Evolutionary conservation across 2,329 filamentous ascomycete genomes (phyloP).

Genomic region (Aspergillus sp.): DNA sequence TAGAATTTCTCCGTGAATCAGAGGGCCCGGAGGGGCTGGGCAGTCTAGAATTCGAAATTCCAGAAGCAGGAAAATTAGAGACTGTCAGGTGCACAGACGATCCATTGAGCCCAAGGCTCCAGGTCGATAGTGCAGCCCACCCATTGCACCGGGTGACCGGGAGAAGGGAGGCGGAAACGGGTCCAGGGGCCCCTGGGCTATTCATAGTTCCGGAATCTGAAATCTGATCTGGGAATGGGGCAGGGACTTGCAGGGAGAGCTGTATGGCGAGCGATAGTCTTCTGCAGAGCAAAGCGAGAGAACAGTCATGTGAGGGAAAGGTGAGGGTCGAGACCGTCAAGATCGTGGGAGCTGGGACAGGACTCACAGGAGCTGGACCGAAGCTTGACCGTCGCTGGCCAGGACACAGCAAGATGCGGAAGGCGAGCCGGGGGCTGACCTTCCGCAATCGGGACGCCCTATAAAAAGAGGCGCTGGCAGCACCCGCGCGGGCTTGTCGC

Average conservation of each 20-base stretch:
- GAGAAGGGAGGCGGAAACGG: not conserved
- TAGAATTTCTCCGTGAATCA: conserved; percentile 24
- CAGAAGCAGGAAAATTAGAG: conserved; percentile 3
- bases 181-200: not conserved
- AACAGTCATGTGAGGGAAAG: conserved; percentile 1
- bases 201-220: not conserved
- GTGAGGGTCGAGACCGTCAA: not conserved
- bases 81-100: conserved; percentile 15
- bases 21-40: conserved; percentile 10
- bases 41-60: conserved; percentile 1
- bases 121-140: not conserved
- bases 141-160: not conserved
- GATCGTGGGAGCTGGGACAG: too few species aligned
- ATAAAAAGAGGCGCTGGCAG: not conserved
- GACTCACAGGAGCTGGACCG: not conserved
- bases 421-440: not conserved
- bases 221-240: not conserved
- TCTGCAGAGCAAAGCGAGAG: not conserved
- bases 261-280: not conserved
- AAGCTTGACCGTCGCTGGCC: not conserved
- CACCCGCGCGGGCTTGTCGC: not conserved
- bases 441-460: not conserved
- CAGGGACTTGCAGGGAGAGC: not conserved
- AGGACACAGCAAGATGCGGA: not conserved
- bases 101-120: conserved; percentile 1